Evolutionary conservation across 2,329 filamentous ascomycete genomes (phyloP).

Genomic region (Beauveria brongniartii): DNA sequence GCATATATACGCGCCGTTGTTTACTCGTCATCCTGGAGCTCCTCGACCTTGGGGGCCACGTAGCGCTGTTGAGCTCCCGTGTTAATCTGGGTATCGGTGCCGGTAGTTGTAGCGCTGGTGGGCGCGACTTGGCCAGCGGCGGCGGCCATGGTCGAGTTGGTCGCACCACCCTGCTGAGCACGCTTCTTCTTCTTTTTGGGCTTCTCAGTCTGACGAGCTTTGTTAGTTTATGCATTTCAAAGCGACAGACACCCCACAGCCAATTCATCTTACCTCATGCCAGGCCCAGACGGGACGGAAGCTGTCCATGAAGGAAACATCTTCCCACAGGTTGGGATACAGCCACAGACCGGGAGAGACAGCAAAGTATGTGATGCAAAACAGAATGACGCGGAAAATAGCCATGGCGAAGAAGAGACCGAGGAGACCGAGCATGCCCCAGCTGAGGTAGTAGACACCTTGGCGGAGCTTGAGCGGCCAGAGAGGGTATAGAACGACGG

Average conservation of each 20-base stretch:
- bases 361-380: constrained; percentile 83
- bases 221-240: constrained; percentile 15
- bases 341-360: constrained; percentile 89
- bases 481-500: constrained; percentile 87
- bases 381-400: constrained; percentile 91
- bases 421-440: constrained; percentile 82
- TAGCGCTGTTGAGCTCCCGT: constrained; percentile 39
- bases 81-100: constrained; percentile 45
- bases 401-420: constrained; percentile 96
- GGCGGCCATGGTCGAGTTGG: constrained; percentile 40
- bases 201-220: constrained; percentile 23
- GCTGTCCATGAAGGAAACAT: constrained; percentile 96
- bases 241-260: not conserved
- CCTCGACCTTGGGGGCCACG: constrained; percentile 43
- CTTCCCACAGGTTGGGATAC: constrained; percentile 95
- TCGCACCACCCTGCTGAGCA: constrained; percentile 19
- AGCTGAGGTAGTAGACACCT: constrained; percentile 95
- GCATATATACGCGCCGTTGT: not conserved
- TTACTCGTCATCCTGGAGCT: constrained; percentile 44
- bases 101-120: constrained; percentile 47
- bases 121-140: constrained; percentile 45
- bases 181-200: constrained; percentile 53
- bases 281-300: constrained; percentile 96
- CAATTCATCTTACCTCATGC: constrained; percentile 67
- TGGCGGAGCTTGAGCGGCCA: constrained; percentile 89